Evolutionary conservation across 139 green algal genomes (phyloP).

Genomic region (Volvox reticuliferus): DNA sequence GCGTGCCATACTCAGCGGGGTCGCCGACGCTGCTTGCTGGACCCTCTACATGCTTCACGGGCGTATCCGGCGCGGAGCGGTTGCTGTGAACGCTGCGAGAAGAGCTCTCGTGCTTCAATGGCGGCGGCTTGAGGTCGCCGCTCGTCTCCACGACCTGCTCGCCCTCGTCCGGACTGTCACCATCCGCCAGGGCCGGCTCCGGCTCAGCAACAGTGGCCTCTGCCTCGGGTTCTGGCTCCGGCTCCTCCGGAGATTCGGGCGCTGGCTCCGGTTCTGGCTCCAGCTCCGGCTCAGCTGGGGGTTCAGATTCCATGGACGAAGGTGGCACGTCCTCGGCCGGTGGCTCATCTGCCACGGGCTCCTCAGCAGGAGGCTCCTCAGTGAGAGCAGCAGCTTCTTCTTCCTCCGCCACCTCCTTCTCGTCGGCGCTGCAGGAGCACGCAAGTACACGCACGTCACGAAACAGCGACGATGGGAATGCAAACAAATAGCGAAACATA

Average conservation of each 20-base stretch:
- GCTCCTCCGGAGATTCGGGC: background rate
- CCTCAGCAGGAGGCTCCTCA: constrained; percentile 8
- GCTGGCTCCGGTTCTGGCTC: background rate
- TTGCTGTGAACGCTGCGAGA: background rate
- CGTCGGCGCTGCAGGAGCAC: background rate
- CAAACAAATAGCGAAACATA: no score
- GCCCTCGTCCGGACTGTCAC: background rate
- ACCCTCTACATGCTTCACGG: background rate
- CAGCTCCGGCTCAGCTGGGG: background rate
- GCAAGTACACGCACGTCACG: no score
- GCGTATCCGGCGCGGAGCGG: constrained; percentile 17
- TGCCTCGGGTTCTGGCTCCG: background rate
- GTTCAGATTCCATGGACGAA: no score
- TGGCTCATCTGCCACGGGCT: background rate
- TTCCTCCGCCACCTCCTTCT: background rate
- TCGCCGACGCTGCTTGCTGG: constrained; percentile 30
- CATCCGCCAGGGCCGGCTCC: background rate
- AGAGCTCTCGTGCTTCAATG: background rate
- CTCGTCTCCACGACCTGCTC: background rate
- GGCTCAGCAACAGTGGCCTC: background rate
- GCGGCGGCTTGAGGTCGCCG: background rate
- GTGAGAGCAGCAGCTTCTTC: no score
- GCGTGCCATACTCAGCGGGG: background rate
- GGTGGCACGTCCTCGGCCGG: no score
- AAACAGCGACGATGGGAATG: no score